Evolutionary conservation across 495 filamentous ascomycete species (phyloP).

Genomic region (Pyrenopolyporus hunteri): DNA sequence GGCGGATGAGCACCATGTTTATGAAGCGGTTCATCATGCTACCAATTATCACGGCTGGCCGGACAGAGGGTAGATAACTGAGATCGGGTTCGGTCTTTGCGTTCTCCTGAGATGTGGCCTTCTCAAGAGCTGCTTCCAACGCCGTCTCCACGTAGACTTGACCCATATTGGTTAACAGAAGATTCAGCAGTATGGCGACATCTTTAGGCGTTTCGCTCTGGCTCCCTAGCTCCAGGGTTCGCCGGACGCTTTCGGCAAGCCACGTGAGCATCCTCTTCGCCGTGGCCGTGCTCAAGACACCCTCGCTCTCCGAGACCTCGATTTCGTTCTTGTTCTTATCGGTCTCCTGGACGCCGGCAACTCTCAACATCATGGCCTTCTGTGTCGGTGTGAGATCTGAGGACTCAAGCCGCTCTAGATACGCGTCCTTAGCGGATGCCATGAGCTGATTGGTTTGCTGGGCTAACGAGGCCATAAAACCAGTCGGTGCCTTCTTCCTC

Average conservation of each 20-base stretch:
- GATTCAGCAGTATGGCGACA: conserved; percentile 81
- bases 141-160: conserved; percentile 94
- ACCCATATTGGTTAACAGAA: conserved; percentile 87
- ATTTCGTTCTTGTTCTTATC: conserved; percentile 72
- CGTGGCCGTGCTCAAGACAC: conserved; percentile 77
- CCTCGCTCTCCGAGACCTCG: conserved; percentile 88
- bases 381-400: conserved; percentile 83
- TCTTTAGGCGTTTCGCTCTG: conserved; percentile 92
- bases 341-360: conserved; percentile 71
- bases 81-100: conserved; percentile 87
- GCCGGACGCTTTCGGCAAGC: conserved; percentile 95
- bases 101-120: conserved; percentile 74
- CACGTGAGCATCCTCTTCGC: conserved; percentile 97
- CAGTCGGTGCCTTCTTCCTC: conserved; percentile 79
- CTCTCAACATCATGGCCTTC: conserved; percentile 81
- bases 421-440: conserved; percentile 80
- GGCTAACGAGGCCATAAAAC: conserved; percentile 88
- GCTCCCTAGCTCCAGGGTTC: conserved; percentile 85
- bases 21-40: conserved; percentile 92
- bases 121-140: conserved; percentile 82
- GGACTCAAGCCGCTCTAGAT: conserved; percentile 82
- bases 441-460: conserved; percentile 84
- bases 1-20: conserved; percentile 85
- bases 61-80: conserved; percentile 76
- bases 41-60: conserved; percentile 83